These are phyloP conservation scores for Dipodascopsis tothii DNA, from an alignment of 805 yeast species.

Conservation along the genomic window DNA sequence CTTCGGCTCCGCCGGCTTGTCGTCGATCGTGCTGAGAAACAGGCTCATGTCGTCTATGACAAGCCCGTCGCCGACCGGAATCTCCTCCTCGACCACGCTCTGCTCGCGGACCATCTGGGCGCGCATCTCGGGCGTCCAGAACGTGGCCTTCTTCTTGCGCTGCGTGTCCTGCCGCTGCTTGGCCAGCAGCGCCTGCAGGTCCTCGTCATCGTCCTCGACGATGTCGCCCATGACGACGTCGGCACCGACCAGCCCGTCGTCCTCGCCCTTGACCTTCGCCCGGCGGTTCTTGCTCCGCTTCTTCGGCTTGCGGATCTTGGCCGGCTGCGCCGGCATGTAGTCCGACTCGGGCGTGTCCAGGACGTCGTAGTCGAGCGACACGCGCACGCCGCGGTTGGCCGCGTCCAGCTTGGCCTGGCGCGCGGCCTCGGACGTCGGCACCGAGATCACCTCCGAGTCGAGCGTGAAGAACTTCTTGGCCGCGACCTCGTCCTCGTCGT, in stretches of 20 bases:
- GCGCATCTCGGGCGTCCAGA: conserved; percentile 24
- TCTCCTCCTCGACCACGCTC: conserved; percentile 29
- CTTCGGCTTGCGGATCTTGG: conserved; percentile 39
- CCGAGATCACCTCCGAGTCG: conserved; percentile 15
- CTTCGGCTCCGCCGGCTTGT: conserved; percentile 5
- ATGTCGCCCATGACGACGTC: conserved; percentile 27
- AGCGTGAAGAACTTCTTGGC: conserved; percentile 14
- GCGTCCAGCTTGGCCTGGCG: conserved; percentile 4
- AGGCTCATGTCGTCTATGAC: conserved; percentile 41
- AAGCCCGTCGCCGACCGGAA: conserved; percentile 27
- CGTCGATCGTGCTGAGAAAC: conserved; percentile 16
- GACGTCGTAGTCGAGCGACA: conserved; percentile 25
- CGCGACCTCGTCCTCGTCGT: conserved; percentile 24
- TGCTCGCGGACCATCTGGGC: conserved; percentile 27
- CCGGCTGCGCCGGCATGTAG: conserved; percentile 30
- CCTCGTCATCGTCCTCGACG: conserved; percentile 33
- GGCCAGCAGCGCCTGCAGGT: conserved; percentile 32
- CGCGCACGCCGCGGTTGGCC: conserved; percentile 17
- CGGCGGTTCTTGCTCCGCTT: conserved; percentile 36
- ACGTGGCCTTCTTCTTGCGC: conserved; percentile 20
- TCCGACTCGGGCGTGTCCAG: conserved; percentile 25
- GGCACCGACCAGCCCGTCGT: conserved; percentile 6
- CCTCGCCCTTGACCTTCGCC: conserved; percentile 33
- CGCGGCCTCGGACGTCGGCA: conserved; percentile 1
- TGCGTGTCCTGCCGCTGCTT: conserved; percentile 30